These are phyloP conservation scores for Rhododendron ovatum DNA, from an alignment of 148 eudicot genomes.

Conservation along the genomic window DNA sequence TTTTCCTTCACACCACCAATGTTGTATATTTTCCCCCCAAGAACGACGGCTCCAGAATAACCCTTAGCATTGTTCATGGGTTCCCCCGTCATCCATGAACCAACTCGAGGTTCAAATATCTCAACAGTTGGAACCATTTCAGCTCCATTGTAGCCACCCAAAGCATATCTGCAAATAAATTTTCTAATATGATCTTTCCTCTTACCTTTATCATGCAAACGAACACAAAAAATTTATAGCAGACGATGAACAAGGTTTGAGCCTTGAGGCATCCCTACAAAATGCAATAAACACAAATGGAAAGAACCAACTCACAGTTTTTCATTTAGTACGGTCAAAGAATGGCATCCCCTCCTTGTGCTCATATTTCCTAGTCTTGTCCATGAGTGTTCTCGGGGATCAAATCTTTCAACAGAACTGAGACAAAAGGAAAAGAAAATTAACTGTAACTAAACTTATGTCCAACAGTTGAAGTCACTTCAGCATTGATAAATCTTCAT, in stretches of 20 bases:
- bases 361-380: constrained; percentile 40
- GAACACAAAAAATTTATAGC: too few relatives aligned
- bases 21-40: constrained; percentile 39
- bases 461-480: neutral
- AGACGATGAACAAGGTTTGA: neutral
- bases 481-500: neutral
- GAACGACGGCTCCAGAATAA: constrained; percentile 36
- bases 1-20: constrained; percentile 46
- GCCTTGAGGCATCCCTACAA: constrained; percentile 47
- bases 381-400: constrained; percentile 67
- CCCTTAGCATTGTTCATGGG: constrained; percentile 51
- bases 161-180: constrained; percentile 48
- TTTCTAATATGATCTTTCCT: neutral
- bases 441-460: too few relatives aligned
- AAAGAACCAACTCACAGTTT: constrained; percentile 50
- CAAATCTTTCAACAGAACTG: constrained; percentile 75
- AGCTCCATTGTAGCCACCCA: constrained; percentile 66
- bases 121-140: constrained; percentile 57
- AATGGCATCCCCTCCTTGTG: constrained; percentile 65
- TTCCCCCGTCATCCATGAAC: constrained; percentile 53
- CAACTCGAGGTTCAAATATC: constrained; percentile 58
- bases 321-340: constrained; percentile 53
- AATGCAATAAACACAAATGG: neutral
- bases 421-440: constrained; percentile 5
- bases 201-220: neutral